Percentiles rank a stretch among this genome's conserved stretches.
phyloP scores from a whole-genome alignment of 495 filamentous ascomycete species.

The Pyrenopolyporus hunteri region DNA sequence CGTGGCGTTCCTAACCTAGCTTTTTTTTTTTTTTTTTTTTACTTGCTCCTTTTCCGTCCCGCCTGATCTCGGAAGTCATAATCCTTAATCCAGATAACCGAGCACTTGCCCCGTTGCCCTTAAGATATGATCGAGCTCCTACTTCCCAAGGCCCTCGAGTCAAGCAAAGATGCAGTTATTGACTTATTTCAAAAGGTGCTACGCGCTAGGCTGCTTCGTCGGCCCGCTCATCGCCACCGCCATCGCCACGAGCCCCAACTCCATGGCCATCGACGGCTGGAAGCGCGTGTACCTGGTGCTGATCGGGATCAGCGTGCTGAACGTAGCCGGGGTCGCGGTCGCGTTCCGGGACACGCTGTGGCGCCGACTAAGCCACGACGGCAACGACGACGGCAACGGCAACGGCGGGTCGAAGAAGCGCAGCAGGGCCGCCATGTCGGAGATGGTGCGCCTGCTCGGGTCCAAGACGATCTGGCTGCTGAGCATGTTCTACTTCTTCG shows the following conservation, averaged over 20 bases:
- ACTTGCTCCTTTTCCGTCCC: too few relatives aligned
- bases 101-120: too few relatives aligned
- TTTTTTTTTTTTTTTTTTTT: not conserved
- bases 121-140: too few relatives aligned
- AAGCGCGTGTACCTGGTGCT: conserved; percentile 53
- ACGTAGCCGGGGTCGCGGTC: conserved; percentile 44
- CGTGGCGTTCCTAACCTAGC: not conserved
- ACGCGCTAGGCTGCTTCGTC: conserved; percentile 58
- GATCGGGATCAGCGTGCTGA: conserved; percentile 48
- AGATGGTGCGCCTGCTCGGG: conserved; percentile 38
- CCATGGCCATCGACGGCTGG: conserved; percentile 42
- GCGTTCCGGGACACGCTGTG: conserved; percentile 47
- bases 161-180: not conserved
- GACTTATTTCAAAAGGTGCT: conserved; percentile 39
- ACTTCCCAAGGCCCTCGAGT: not conserved
- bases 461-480: conserved; percentile 53
- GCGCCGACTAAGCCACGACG: conserved; percentile 12
- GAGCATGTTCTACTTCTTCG: conserved; percentile 59
- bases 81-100: too few relatives aligned
- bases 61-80: too few relatives aligned
- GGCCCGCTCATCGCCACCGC: conserved; percentile 57
- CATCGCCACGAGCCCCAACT: conserved; percentile 45
- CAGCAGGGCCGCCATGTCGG: conserved; percentile 21
- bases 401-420: conserved; percentile 7
- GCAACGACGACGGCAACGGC: not conserved